Evolutionary conservation across 140 eudicot species (phyloP), one percentile per base, ranked within the genome.

Genomic region (Stevia rebaudiana): DNA sequence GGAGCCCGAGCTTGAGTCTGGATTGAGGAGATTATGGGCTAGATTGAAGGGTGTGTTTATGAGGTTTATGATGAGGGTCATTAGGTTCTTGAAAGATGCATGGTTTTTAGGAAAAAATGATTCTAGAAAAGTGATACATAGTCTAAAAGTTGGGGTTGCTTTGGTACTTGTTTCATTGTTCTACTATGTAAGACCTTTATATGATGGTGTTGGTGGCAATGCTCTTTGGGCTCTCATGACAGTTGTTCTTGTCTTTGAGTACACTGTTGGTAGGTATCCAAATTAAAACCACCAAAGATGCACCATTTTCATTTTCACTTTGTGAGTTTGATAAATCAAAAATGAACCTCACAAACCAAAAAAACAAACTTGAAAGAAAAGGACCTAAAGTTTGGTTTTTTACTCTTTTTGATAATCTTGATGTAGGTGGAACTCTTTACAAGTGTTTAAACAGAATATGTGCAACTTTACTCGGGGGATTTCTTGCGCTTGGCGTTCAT

Each of bases 61-160:
- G 51, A 42, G 74, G 46, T 59, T 72, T 70, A 5, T 35, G 30
- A 51, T 25, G 43, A 55, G 61, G 22, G n/a, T 81, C 19, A 35
- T 55, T 65, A 78, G 65, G 17, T 77, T 77, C 53, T 41, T 77
- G 10, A 77, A 66, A 11, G 67, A 72, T 17, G 82, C 82, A 72
- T 77, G 78, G 78, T 72, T 53, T 42, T 44, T 92, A 70, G 99
- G 83, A 8, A 86, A 67, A 4, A 78, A 76, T 62, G 99, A 92
- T 23, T 95, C 97, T 13, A 79, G 78, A 75, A 88, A 85, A 67
- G 71, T 85, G 15, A 74, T 78, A 15, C 97, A 92, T 79, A 75
- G 99, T 70, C 67, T 87, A 25, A 91, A 88, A 71, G 96, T 91
- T 30, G 96, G 95, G 16, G 59, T 83, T n/a, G 96, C 95, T 18